Percentiles rank a stretch among this genome's conserved stretches.
phyloP scores from a whole-genome alignment of 1,284 basidiomycete genomes.

The Exobasidium rhododendri region DNA sequence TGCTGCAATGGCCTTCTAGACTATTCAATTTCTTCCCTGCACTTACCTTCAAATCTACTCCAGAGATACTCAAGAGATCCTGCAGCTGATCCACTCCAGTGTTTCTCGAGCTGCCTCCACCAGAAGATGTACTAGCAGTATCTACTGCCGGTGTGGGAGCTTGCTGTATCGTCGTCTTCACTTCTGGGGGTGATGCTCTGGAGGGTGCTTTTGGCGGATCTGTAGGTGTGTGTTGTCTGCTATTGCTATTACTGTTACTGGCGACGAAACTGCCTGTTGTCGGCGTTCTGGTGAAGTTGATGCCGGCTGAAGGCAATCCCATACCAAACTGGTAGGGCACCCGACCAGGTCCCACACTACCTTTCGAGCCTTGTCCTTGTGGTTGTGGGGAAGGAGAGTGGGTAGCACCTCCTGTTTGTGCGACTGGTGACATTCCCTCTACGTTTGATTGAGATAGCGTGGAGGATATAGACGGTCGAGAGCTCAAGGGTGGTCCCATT shows the following conservation, averaged over 20 bases:
- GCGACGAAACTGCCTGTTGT: not conserved
- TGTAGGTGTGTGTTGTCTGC: not conserved
- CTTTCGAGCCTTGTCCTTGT: not conserved
- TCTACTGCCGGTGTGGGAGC: not conserved
- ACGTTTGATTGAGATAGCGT: not conserved
- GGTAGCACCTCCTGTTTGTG: not conserved
- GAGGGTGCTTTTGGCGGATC: not conserved
- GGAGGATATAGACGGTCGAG: not conserved
- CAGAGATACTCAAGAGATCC: conserved; percentile 47
- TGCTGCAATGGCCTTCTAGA: not conserved
- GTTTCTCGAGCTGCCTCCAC: not conserved
- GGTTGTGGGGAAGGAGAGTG: not conserved
- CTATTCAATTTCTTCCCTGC: not conserved
- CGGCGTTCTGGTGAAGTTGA: not conserved
- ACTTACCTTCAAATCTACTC: conserved; percentile 39
- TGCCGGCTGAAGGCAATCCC: not conserved
- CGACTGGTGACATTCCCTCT: not conserved
- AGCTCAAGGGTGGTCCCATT: not conserved
- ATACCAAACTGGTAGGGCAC: not conserved
- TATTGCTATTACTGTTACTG: not conserved
- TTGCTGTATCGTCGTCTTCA: not conserved
- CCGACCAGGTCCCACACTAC: not conserved
- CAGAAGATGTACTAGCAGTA: not conserved
- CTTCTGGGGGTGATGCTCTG: not conserved
- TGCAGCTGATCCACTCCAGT: conserved; percentile 35